A percentile compares a stretch with the other conserved stretches of the same genome.
Conservation (phyloP, 2,329 filamentous ascomycete genomes). For the Calycina herbarum region DNA sequence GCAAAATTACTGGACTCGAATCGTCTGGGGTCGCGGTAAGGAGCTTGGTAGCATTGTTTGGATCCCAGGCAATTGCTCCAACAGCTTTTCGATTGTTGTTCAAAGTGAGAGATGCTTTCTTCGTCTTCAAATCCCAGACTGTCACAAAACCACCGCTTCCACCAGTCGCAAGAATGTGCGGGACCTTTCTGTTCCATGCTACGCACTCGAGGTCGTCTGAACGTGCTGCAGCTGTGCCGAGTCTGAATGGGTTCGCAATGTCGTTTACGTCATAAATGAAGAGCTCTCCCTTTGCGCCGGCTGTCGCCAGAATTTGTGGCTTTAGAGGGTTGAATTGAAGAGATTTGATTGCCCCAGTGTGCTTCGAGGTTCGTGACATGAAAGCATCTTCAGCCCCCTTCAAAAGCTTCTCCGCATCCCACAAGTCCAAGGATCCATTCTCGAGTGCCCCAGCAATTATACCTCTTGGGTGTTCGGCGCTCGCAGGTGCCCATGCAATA, state of each 20-base stretch:
- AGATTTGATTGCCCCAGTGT: slow-evolving; percentile 88
- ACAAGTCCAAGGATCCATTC: slow-evolving; percentile 89
- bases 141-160: slow-evolving; percentile 93
- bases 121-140: slow-evolving; percentile 97
- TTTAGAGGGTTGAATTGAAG: slow-evolving; percentile 95
- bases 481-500: slow-evolving; percentile 87
- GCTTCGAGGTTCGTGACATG: slow-evolving; percentile 84
- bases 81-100: slow-evolving; percentile 94
- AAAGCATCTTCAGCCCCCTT: slow-evolving; percentile 66
- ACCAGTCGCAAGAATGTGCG: slow-evolving; percentile 93
- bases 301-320: slow-evolving; percentile 87
- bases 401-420: slow-evolving; percentile 77
- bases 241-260: slow-evolving; percentile 79
- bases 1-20: slow-evolving; percentile 78
- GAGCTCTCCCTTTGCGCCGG: slow-evolving; percentile 91
- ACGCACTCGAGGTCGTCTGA: slow-evolving; percentile 95
- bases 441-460: slow-evolving; percentile 95
- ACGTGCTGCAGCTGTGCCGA: slow-evolving; percentile 84
- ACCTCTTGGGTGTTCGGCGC: slow-evolving; percentile 75
- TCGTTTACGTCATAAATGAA: slow-evolving; percentile 96
- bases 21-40: slow-evolving; percentile 91
- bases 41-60: slow-evolving; percentile 90
- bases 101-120: slow-evolving; percentile 93
- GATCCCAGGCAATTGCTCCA: slow-evolving; percentile 96
- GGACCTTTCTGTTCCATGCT: slow-evolving; percentile 98